These are phyloP conservation scores for Pezicula neosporulosa DNA, from an alignment of 2,329 filamentous ascomycete species.

Conservation along the genomic window DNA sequence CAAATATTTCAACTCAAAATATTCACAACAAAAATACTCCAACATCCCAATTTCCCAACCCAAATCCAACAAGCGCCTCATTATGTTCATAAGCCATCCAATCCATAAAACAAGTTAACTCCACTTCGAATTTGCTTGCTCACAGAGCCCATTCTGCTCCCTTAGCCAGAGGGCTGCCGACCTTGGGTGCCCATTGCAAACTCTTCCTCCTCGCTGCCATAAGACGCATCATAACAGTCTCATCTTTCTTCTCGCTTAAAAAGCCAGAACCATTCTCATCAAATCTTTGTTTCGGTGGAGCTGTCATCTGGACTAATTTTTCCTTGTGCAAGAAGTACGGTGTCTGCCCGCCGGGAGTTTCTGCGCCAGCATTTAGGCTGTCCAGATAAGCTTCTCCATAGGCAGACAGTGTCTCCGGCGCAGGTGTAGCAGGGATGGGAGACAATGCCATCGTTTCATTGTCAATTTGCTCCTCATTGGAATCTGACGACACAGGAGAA, in stretches of 20 bases:
- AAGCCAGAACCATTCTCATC: conserved; percentile 34
- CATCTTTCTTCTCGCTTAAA: conserved; percentile 47
- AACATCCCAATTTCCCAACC: no score
- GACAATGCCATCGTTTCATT: conserved; percentile 22
- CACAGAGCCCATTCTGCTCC: conserved; percentile 12
- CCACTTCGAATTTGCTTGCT: not conserved
- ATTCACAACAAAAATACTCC: no score
- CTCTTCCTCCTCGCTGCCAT: conserved; percentile 75
- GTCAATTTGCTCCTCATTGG: conserved; percentile 13
- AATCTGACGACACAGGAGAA: conserved; percentile 14
- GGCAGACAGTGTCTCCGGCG: conserved; percentile 23
- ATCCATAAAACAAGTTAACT: not conserved
- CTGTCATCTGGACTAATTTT: conserved; percentile 27
- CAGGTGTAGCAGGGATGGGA: conserved; percentile 27
- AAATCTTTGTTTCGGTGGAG: conserved; percentile 22
- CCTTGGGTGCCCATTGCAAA: conserved; percentile 71
- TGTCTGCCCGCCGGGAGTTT: conserved; percentile 24
- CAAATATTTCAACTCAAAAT: no score
- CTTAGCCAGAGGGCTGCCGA: conserved; percentile 67
- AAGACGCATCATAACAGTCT: conserved; percentile 41
- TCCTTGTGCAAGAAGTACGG: conserved; percentile 28
- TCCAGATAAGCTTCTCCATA: conserved; percentile 21
- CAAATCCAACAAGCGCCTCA: no score
- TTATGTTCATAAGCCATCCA: not conserved
- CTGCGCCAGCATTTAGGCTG: conserved; percentile 21